Percentiles rank a stretch among this genome's conserved stretches.
phyloP scores from a whole-genome alignment of 2,329 filamentous ascomycete genomes.

The Amauroascus niger region DNA sequence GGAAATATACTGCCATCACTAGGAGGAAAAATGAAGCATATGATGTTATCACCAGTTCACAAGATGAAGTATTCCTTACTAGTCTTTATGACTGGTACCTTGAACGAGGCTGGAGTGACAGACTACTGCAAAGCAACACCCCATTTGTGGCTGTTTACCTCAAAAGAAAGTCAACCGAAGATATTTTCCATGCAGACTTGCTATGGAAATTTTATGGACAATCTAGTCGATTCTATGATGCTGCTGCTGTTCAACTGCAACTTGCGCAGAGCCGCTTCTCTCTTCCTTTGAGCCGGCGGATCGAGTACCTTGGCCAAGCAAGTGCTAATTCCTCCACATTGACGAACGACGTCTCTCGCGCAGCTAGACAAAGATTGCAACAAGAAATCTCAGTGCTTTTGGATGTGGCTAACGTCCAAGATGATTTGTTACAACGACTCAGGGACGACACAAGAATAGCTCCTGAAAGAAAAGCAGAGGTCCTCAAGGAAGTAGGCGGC shows the following conservation, averaged over 20 bases:
- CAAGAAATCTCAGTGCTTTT: constrained; percentile 78
- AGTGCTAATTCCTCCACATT: constrained; percentile 85
- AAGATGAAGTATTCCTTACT: constrained; percentile 90
- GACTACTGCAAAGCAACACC: constrained; percentile 74
- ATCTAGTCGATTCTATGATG: constrained; percentile 71
- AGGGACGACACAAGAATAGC: constrained; percentile 61
- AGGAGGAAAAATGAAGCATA: constrained; percentile 83
- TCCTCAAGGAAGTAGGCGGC: constrained; percentile 63
- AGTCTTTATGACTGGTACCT: constrained; percentile 99
- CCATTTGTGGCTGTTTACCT: constrained; percentile 81
- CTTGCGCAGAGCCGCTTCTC: constrained; percentile 75
- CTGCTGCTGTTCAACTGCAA: constrained; percentile 73
- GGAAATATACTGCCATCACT: constrained; percentile 62
- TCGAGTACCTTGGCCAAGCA: constrained; percentile 80
- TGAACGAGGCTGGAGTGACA: constrained; percentile 69
- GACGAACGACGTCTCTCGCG: constrained; percentile 64
- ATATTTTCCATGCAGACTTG: constrained; percentile 73
- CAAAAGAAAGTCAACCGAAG: constrained; percentile 60
- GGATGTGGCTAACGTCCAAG: constrained; percentile 89
- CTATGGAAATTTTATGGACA: constrained; percentile 89
- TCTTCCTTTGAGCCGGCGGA: constrained; percentile 71
- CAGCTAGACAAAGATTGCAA: constrained; percentile 73
- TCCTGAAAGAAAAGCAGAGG: constrained; percentile 52
- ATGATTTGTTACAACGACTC: constrained; percentile 74
- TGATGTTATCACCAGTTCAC: constrained; percentile 73